Base-by-base conservation (phyloP, 140 eudicot species). In the Oenanthe javanica region DNA sequence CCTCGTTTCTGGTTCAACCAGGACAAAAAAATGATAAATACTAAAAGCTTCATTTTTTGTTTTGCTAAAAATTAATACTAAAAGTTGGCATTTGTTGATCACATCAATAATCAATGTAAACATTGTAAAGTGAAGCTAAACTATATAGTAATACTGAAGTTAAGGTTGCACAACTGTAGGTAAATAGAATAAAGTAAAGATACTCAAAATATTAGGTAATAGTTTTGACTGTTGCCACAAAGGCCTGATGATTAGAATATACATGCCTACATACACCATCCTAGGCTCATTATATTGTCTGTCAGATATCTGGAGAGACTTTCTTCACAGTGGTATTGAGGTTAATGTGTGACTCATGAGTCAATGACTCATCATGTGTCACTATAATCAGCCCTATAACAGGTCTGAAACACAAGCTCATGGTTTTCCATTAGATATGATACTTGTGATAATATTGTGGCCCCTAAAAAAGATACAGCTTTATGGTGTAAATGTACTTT, bases 1-100 rank as follows among this genome's bases (percentile, higher is more conserved):
- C 79, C 87, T 84, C 21, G 93, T 80, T 82, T 94, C 98, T 94
- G 91, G 42, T 79, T 23, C 48, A 82, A 64, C 8, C 50, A 87
- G 36, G 54, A 80, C 3, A 38, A 21, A 72, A 43, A 43, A 43
- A 43, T 3, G 46, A 43, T 43, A 0, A 43, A 43, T 43, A 43
- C 6, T 43, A 43, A 43, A 43, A 43, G 5, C 6, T 43, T 43
- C 46, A 43, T 43, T 43, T 43, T 43, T 36, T n/a, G n/a, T n/a
- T 43, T 43, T 43, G 46, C 46, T 43, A 43, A 43, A 43, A 43
- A 43, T 43, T 5, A 43, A 25, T 23, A 47, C 2, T 14, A 1
- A 23, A 64, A 80, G 75, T 46, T 19, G 49, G 15, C 46, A 9
- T n/a, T 43, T 45, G 25, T 43, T 42, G 38, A 63, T 25, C 71